phyloP scores from a whole-genome alignment of 2,329 filamentous ascomycete species.

The Exophiala viscosa region DNA sequence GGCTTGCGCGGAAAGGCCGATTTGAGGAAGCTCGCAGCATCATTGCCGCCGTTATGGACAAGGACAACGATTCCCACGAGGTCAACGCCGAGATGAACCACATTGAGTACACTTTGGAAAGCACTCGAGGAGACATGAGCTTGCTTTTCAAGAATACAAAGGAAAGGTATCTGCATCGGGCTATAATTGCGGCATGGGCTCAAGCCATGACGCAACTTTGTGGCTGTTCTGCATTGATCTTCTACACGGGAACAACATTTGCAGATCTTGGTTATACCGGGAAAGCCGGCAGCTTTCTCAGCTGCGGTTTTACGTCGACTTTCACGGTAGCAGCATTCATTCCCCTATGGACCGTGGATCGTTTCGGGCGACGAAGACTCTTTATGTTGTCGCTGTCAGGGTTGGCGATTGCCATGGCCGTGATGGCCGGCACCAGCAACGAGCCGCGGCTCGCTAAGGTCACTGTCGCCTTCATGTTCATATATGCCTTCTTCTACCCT shows the following conservation, averaged over 20 bases:
- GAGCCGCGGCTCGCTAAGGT: background rate
- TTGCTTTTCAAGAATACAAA: slow-evolving; percentile 2
- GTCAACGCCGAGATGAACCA: slow-evolving; percentile 1
- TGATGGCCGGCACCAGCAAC: slow-evolving; percentile 1
- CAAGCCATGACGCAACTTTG: background rate
- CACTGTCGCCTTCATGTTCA: slow-evolving; percentile 2
- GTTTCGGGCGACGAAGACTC: slow-evolving; percentile 1
- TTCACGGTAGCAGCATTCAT: slow-evolving; percentile 4
- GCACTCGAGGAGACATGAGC: slow-evolving; percentile 1
- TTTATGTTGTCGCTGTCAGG: slow-evolving; percentile 1
- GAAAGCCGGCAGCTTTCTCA: background rate
- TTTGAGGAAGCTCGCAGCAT: slow-evolving; percentile 51
- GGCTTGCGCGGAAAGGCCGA: slow-evolving; percentile 54
- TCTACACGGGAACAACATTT: slow-evolving; percentile 2
- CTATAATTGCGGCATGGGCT: background rate
- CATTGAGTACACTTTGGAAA: background rate
- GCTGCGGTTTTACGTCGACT: background rate
- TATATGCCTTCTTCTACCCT: slow-evolving; percentile 1
- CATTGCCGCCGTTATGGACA: slow-evolving; percentile 29
- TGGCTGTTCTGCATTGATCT: slow-evolving; percentile 2
- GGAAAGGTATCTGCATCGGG: slow-evolving; percentile 4
- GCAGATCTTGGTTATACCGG: slow-evolving; percentile 1
- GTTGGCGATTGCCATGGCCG: slow-evolving; percentile 4
- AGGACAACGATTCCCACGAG: background rate
- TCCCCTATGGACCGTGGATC: slow-evolving; percentile 1